Conservation (phyloP, 148 eudicot genomes). For the Mesembryanthemum crystallinum region DNA sequence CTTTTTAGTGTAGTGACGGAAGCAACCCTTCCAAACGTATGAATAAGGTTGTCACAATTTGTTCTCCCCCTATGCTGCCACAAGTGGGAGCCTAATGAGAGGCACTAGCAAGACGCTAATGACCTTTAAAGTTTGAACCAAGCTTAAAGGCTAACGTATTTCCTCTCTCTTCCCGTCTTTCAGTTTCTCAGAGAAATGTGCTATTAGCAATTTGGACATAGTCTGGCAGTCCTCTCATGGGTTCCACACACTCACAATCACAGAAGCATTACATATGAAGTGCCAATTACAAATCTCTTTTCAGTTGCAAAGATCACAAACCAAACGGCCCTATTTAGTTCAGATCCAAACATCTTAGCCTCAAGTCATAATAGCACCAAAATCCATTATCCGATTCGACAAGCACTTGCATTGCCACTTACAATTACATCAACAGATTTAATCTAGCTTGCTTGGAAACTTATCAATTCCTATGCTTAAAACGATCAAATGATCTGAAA, state of each 20-base stretch:
- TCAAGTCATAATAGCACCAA: background rate
- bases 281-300: background rate
- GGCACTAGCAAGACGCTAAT: background rate
- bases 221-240: no score
- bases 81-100: background rate
- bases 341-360: background rate
- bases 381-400: background rate
- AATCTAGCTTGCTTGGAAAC: background rate
- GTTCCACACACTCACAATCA: no score
- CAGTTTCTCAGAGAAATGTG: no score
- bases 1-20: no score
- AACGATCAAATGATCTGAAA: no score
- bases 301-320: background rate
- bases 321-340: background rate
- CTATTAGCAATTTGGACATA: no score
- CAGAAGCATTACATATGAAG: no score
- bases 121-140: background rate
- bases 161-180: background rate
- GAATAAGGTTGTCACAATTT: no score
- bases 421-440: background rate
- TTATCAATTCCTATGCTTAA: no score
- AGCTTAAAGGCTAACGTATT: background rate
- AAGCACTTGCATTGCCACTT: background rate
- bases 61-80: background rate
- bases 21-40: no score